Conservation (phyloP, 495 filamentous ascomycete species). For the Friedmanniomyces simplex region DNA sequence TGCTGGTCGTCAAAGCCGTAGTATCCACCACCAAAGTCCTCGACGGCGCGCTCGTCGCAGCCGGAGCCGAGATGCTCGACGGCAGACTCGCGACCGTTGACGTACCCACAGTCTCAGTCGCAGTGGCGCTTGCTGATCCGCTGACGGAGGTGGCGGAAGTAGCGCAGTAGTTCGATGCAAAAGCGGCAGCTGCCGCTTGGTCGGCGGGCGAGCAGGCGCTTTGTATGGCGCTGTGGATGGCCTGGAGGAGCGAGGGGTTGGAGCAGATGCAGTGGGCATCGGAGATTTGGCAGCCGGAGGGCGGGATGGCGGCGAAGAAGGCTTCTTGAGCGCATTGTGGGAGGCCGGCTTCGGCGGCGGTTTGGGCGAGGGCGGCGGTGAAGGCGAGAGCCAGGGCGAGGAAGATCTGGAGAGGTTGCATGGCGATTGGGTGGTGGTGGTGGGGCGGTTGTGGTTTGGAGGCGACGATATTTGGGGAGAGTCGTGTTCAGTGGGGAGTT, state of each 20-base stretch:
- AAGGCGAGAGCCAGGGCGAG: neutral
- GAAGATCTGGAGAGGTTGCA: neutral
- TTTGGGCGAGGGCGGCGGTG: neutral
- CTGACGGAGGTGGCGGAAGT: neutral
- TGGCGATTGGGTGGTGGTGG: neutral
- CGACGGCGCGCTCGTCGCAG: neutral
- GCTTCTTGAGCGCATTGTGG: conserved; percentile 14
- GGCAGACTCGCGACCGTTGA: neutral
- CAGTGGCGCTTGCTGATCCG: neutral
- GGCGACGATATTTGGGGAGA: neutral
- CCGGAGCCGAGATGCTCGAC: neutral
- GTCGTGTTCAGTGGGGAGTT: neutral
- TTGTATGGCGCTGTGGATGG: conserved; percentile 1
- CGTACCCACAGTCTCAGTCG: neutral
- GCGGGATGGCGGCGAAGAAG: conserved; percentile 5
- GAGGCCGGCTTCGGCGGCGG: neutral
- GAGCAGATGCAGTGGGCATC: conserved; percentile 16
- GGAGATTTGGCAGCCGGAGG: conserved; percentile 11
- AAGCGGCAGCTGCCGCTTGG: conserved; percentile 5
- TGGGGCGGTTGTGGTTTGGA: neutral
- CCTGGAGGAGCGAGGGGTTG: neutral
- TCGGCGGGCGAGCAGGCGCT: conserved; percentile 7
- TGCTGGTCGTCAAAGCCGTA: conserved; percentile 3
- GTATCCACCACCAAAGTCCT: neutral
- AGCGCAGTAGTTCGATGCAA: conserved; percentile 14